These are phyloP conservation scores for Irpex lacteus DNA, from an alignment of 1,284 basidiomycete genomes.

Conservation along the genomic window DNA sequence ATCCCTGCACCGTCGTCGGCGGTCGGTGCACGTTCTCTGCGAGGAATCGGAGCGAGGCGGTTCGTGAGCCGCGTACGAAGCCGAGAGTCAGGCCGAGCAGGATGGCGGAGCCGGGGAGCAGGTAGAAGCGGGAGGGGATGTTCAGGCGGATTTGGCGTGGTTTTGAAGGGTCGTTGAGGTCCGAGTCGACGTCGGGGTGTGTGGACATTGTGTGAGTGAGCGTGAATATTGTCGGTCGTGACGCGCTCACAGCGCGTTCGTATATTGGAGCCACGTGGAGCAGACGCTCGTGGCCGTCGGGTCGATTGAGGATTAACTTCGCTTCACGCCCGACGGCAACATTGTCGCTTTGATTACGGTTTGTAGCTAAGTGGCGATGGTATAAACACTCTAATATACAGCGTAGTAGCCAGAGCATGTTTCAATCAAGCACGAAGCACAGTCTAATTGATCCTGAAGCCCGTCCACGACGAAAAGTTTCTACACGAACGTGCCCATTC, in stretches of 20 bases:
- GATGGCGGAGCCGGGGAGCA: slow-evolving; percentile 56
- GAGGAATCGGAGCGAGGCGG: slow-evolving; percentile 44
- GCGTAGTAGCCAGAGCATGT: too few relatives aligned
- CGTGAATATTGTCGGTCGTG: not conserved
- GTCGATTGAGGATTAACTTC: too few relatives aligned
- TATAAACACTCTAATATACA: too few relatives aligned
- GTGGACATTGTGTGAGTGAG: slow-evolving; percentile 8
- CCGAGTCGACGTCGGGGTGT: not conserved
- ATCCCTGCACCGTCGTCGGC: slow-evolving; percentile 78
- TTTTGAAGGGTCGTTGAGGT: slow-evolving; percentile 15
- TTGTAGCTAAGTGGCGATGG: too few relatives aligned
- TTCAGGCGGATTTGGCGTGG: slow-evolving; percentile 32
- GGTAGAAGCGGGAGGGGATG: slow-evolving; percentile 35
- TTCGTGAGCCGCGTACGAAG: slow-evolving; percentile 64
- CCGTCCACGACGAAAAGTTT: too few relatives aligned
- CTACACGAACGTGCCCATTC: not conserved
- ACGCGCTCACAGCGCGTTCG: not conserved
- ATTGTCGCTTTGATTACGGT: too few relatives aligned
- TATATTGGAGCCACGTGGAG: not conserved
- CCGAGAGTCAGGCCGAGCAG: slow-evolving; percentile 66
- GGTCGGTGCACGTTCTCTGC: slow-evolving; percentile 69
- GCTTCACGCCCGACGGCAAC: too few relatives aligned
- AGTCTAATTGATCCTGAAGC: too few relatives aligned
- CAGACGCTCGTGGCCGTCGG: not conserved
- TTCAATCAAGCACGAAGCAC: too few relatives aligned